Conservation (phyloP, 2,329 filamentous ascomycete genomes). For the Sphaerulina populicola region DNA sequence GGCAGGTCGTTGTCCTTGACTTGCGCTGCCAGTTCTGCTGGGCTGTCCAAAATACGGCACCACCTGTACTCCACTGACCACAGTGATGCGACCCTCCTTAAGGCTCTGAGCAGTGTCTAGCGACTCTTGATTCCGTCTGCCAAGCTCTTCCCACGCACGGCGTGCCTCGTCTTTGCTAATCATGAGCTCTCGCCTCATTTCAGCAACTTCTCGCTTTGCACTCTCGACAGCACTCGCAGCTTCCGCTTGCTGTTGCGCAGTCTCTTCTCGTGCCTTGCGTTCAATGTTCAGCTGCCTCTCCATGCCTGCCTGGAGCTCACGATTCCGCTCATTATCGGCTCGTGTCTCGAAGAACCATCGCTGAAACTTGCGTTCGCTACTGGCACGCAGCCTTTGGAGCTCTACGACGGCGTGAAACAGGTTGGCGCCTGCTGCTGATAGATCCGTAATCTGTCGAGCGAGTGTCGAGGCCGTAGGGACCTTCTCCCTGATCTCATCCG, state of each 20-base stretch:
- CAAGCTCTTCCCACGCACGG: slow-evolving; percentile 93
- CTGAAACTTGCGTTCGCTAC: slow-evolving; percentile 95
- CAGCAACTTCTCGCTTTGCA: slow-evolving; percentile 48
- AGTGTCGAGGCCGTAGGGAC: slow-evolving; percentile 73
- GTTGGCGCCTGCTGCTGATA: slow-evolving; percentile 95
- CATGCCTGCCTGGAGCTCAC: slow-evolving; percentile 74
- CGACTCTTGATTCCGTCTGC: slow-evolving; percentile 85
- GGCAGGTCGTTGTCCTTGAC: slow-evolving; percentile 32
- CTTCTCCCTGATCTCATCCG: slow-evolving; percentile 71
- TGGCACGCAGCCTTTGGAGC: slow-evolving; percentile 82
- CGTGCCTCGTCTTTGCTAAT: slow-evolving; percentile 96
- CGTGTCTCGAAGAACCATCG: slow-evolving; percentile 97
- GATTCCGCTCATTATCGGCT: slow-evolving; percentile 73
- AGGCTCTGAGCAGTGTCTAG: slow-evolving; percentile 78
- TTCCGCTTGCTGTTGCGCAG: slow-evolving; percentile 39
- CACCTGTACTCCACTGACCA: slow-evolving; percentile 89
- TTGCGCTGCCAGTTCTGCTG: slow-evolving; percentile 36
- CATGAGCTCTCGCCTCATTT: slow-evolving; percentile 84
- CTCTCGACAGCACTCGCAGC: slow-evolving; percentile 24
- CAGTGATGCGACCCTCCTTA: slow-evolving; percentile 75
- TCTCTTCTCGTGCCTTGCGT: slow-evolving; percentile 59
- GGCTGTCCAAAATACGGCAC: slow-evolving; percentile 51
- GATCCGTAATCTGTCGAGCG: slow-evolving; percentile 85
- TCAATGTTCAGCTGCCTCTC: slow-evolving; percentile 68
- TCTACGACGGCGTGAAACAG: slow-evolving; percentile 97